Conservation (phyloP, 2,329 filamentous ascomycete species). For the Ceratocystis cacaofunesta region DNA sequence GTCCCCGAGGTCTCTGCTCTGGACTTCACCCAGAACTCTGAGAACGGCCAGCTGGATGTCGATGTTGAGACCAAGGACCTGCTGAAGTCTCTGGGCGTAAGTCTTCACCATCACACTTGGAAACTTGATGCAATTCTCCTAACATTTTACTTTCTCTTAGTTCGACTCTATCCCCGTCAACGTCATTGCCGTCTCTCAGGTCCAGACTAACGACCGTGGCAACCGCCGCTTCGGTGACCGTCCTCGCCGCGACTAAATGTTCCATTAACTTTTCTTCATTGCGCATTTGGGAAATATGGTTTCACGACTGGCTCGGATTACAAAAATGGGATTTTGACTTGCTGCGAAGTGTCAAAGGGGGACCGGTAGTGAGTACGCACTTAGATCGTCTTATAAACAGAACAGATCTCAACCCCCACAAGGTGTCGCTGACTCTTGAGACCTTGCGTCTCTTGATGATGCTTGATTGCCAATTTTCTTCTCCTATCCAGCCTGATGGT, state of each 20-base stretch:
- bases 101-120: conserved; percentile 30
- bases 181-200: conserved; percentile 78
- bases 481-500: not conserved
- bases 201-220: conserved; percentile 67
- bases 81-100: conserved; percentile 94
- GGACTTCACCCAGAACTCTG: conserved; percentile 90
- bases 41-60: conserved; percentile 86
- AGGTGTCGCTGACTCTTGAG: conserved; percentile 83
- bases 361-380: conserved; percentile 37
- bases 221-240: conserved; percentile 60
- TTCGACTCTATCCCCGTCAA: conserved; percentile 98
- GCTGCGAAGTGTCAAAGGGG: conserved; percentile 42
- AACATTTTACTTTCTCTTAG: conserved; percentile 33
- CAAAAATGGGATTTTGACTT: conserved; percentile 23
- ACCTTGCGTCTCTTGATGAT: conserved; percentile 44
- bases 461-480: conserved; percentile 75
- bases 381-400: conserved; percentile 39
- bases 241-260: conserved; percentile 30
- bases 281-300: conserved; percentile 22
- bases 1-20: conserved; percentile 97
- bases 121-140: not conserved
- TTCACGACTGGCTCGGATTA: conserved; percentile 10
- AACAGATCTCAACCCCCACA: conserved; percentile 44
- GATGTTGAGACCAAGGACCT: conserved; percentile 98
- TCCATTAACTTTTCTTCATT: conserved; percentile 10